Evolutionary conservation across 2,329 filamentous ascomycete genomes (phyloP), one percentile per base, ranked within the genome.

Genomic region (Fusarium decemcellulare): DNA sequence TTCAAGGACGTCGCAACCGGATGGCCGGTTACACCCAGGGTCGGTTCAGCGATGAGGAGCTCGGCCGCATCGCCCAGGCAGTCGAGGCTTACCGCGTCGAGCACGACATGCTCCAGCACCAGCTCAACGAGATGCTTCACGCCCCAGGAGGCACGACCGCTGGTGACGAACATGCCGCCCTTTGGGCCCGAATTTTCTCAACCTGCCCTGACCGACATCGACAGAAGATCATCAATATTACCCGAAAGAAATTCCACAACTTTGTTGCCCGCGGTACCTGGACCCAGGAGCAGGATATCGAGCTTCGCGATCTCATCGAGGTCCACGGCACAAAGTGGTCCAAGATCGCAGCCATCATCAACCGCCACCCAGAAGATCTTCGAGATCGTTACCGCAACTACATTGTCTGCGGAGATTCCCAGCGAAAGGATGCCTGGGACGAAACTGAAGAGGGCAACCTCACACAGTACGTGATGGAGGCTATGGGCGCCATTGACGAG

Each of bases 361-460:
- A 90, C 65, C 89, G 92, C 7, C 86, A 89, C 40, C 83, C 87
- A 0, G 87, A 89, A 63, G 91, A 93, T 74, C 85, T 90, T 55
- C 87, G 91, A 53, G 91, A 93, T 76, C 88, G 92, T 5, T 93
- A 90, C 82, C 85, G 90, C 40, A 92, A 93, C 72, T 90, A 91
- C 72, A 80, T 92, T 23, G 80, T 90, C 47, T 90, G 88, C 57
- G 86, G 86, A 18, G 82, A 86, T 7, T 84, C 82, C 0, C 81
- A 83, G 59, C 83, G 83, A 34, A 85, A 82, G 43, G 85, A 87
- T 36, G 77, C 80, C 2, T 94, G 92, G 92, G 83, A 81, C 2
- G 78, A 85, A 16, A 82, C 85, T 0, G 92, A 94, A 72, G 89
- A 92, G 72, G 77, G 80, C 0, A 79, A 76, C 10, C 79, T 93